Base-by-base conservation (phyloP, 768 basidiomycete species). In the Tricholoma sp. region DNA sequence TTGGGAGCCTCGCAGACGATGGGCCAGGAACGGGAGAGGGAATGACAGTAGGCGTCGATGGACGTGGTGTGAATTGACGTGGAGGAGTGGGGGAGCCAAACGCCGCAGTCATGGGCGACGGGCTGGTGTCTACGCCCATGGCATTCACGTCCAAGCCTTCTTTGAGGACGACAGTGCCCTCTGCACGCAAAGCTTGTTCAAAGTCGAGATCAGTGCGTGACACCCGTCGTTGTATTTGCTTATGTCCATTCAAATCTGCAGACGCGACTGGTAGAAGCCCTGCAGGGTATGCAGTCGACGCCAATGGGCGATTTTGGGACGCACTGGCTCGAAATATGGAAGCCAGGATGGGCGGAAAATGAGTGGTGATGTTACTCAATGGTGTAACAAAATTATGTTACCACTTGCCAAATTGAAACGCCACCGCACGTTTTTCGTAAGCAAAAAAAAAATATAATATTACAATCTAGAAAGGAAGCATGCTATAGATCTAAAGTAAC, bases 191-290 rank as follows among this genome's bases (percentile, higher is more conserved):
- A 11, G 85, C 90, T 64, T 85, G 83, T 72, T 93, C 91, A 62
- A 94, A 94, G 67, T 91, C 89, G 66, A 87, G 75, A 72, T 91
- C 89, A 32, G 84, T 82, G 39, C 89, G 82, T 42, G 91, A 91
- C 45, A 79, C 68, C 31, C 88, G 81, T 55, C 83, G 80, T 53
- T 74, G 75, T 33, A 78, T 59, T 32, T 65, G 63, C 50, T 66
- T 71, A 17, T 68, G 66, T 55, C 69, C 71, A 65, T 65, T 68
- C 51, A 69, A 52, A 71, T 86, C 82, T 52, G 74, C 74, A 10
- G 82, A 78, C 1, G 76, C 80, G 57, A 84, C 75, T 10, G 88
- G 84, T 39, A 80, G 81, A 17, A 88, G 77, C 36, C 78, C 74
- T 37, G 71, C 57, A 4, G 80, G 74, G 59, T 79, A 85, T 4